Evolutionary conservation across 352 stramenopile genomes (phyloP), one percentile per base, ranked within the genome.

Genomic region (Pythium brachiatum): DNA sequence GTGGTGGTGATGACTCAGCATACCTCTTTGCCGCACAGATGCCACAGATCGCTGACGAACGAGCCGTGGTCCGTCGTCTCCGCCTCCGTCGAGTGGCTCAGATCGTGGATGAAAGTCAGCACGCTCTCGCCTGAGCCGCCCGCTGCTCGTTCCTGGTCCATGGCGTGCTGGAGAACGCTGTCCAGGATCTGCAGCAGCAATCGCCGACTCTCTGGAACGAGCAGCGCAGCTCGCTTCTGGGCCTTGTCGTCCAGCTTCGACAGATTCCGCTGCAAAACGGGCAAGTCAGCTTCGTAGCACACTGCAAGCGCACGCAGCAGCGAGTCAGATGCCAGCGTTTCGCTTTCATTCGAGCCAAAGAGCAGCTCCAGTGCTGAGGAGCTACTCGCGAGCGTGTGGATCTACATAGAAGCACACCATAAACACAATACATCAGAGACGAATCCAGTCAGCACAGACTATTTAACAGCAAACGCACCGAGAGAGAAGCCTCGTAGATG

Each of bases 31-130:
- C 70, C 68, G 31, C 72, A 86, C 16, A 90, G 60, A 55, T 79
- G 66, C 80, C 81, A 91, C 23, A 92, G 55, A 62, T 94, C 85
- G 36, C 81, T 90, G 47, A 94, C 29, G 36, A 79, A 86, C 58
- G 83, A 89, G 15, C 83, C 85, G 32, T 82, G 73, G 56, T 94
- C 83, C 0, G 68, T 62, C 2, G 74, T 65, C 3, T 87, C 64
- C 5, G 83, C 70, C 32, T 80, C 59, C 8, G 71, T 80, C 47
- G 78, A 76, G 60, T 88, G 79, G 21, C 78, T 86, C 6, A 92
- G 55, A 52, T 74, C 66, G 57, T 94, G 79, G 7, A 94, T 57
- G 31, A 85, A 78, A 31, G 73, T 75, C 38, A 92, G 53, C 26
- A 92, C 46, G 20, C 72, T 60, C 38, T 92, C 83, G 1, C 72